Base-by-base conservation (phyloP, 176 grass and related monocot species). In the Pontederia crassipes region DNA sequence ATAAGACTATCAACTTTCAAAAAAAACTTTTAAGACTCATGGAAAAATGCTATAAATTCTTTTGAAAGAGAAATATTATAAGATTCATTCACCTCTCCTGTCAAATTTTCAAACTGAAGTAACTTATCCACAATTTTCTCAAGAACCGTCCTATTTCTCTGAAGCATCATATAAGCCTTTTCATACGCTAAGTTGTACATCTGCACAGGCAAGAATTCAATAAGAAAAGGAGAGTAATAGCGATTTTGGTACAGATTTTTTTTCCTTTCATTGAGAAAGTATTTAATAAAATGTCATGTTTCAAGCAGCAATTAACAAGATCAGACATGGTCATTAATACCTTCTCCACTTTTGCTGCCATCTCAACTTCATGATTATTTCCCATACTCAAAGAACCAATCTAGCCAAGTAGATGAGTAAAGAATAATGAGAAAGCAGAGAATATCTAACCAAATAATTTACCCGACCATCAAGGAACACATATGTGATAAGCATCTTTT, bases 41-140 rank as follows among this genome's bases (percentile, higher is more conserved):
- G 13, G 13, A 20, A 15, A 17, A 16, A 61, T 59, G 8, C 2
- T 29, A 50, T 17, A 14, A 7, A 29, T 61, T 12, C 9, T 17
- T 62, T 61, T 47, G 1, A 3, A 52, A 12, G 13, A 54, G 11
- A 9, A 55, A 18, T 20, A 18, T 10, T 50, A 47, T 46, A 17
- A 65, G 4, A 65, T 50, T 20, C 20, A 28, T 52, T 69, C 60
- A 78, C 75, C 75, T 71, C 51, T 71, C 67, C 67, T 40, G 75
- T 72, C 54, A 78, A 64, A 54, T 71, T 69, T 48, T 78, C 68
- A 57, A 57, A 64, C 12, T 57, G 46, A 11, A 78, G 52, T 40
- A 78, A 71, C 59, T 78, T 59, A 32, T 78, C 75, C 45, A 71
- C 75, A 50, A 72, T 78, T 71, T 58, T 71, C 45, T 78, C 67